phyloP scores from a whole-genome alignment of 129 eudicot genomes.

The Heracleum sosnowskyi region DNA sequence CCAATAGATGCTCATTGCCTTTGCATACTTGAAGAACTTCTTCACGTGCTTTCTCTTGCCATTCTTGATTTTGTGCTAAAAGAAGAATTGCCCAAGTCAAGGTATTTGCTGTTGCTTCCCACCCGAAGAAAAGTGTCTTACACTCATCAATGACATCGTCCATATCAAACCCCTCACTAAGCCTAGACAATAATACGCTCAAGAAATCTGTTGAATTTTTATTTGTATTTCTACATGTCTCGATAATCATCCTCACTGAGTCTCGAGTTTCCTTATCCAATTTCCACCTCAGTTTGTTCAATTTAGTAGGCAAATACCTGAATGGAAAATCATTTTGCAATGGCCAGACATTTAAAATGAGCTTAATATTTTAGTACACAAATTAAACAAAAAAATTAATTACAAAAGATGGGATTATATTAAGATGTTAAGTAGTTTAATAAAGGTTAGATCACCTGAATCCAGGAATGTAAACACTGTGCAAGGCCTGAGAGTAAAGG shows the following conservation, averaged over 20 bases:
- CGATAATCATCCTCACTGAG: conserved; percentile 17
- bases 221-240: conserved; percentile 6
- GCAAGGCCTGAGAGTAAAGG: conserved; percentile 26
- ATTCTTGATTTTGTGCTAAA: conserved; percentile 30
- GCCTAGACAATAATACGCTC: conserved; percentile 19
- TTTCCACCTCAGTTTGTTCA: conserved; percentile 29
- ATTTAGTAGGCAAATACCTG: conserved; percentile 38
- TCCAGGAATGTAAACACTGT: conserved; percentile 40
- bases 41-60: conserved; percentile 36
- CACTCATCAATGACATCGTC: conserved; percentile 43
- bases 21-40: conserved; percentile 35
- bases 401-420: too few relatives aligned
- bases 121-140: conserved; percentile 36
- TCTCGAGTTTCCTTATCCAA: conserved; percentile 41
- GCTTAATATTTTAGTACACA: not conserved
- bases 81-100: conserved; percentile 34
- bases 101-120: conserved; percentile 33
- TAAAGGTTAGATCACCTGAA: conserved; percentile 21
- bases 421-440: too few relatives aligned
- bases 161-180: conserved; percentile 8
- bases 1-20: conserved; percentile 16
- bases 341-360: not conserved
- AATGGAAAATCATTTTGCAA: not conserved
- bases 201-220: conserved; percentile 22
- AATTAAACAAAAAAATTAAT: not conserved